Evolutionary conservation across 2,329 filamentous ascomycete species (phyloP).

Genomic region (Fusarium domesticum): DNA sequence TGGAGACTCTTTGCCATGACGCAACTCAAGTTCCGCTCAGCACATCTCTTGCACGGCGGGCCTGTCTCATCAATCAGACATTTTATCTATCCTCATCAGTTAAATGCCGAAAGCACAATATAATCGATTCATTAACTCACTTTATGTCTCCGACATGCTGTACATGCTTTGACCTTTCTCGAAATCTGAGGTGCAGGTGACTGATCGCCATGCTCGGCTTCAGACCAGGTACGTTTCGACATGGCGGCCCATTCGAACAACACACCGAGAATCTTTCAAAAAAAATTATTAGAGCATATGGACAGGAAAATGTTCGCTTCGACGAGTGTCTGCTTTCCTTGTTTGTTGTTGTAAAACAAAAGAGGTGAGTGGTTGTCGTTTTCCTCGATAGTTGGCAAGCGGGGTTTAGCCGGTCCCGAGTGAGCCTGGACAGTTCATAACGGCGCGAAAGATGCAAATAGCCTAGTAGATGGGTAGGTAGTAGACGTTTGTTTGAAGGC

Average conservation of each 20-base stretch:
- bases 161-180: constrained; percentile 38
- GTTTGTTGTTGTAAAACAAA: not conserved
- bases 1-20: constrained; percentile 39
- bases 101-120: not conserved
- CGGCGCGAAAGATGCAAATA: too few relatives aligned
- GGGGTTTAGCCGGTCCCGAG: not conserved
- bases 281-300: too few relatives aligned
- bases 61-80: constrained; percentile 38
- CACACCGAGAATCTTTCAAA: too few relatives aligned
- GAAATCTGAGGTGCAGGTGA: constrained; percentile 28
- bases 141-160: constrained; percentile 38
- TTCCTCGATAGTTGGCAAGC: not conserved
- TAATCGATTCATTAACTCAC: constrained; percentile 12
- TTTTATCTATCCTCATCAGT: constrained; percentile 31
- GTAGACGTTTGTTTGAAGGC: too few relatives aligned
- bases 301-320: not conserved
- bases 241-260: constrained; percentile 1
- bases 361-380: not conserved
- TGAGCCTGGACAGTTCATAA: too few relatives aligned
- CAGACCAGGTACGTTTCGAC: constrained; percentile 18
- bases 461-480: too few relatives aligned
- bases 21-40: constrained; percentile 34
- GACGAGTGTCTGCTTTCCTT: not conserved
- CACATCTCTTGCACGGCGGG: constrained; percentile 37
- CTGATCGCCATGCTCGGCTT: constrained; percentile 13